Conservation (phyloP, 257 asterid species). For the Ligustrum vulgare region DNA sequence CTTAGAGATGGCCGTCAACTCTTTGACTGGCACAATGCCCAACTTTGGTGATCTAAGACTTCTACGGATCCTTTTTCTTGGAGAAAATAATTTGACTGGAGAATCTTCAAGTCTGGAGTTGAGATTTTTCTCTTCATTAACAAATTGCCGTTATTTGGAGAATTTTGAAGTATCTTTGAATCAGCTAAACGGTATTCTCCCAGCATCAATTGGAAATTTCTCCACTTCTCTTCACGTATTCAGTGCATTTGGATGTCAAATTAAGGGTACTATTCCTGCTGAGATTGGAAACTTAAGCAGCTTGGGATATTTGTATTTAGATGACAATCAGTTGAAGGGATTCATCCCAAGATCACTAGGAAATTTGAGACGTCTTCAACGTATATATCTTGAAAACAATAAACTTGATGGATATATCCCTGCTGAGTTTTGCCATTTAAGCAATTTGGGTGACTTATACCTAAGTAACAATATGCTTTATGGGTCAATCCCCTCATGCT, state of each 20-base stretch:
- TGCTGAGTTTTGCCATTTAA: slow-evolving; percentile 35
- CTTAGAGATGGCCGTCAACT: slow-evolving; percentile 21
- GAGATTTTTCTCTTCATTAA: slow-evolving; percentile 38
- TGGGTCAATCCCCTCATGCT: slow-evolving; percentile 56
- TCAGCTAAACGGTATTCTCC: slow-evolving; percentile 47
- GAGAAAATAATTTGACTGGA: slow-evolving; percentile 44
- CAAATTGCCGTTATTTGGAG: slow-evolving; percentile 38
- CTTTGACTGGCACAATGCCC: slow-evolving; percentile 42
- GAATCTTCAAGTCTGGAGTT: slow-evolving; percentile 11
- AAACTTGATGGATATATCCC: slow-evolving; percentile 50
- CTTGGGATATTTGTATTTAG: slow-evolving; percentile 32
- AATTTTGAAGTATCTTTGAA: slow-evolving; percentile 27
- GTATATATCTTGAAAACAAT: slow-evolving; percentile 21
- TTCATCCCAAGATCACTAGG: slow-evolving; percentile 45
- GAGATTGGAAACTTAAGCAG: slow-evolving; percentile 49
- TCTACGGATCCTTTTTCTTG: slow-evolving; percentile 24
- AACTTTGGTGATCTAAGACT: slow-evolving; percentile 33
- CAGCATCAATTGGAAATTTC: slow-evolving; percentile 48
- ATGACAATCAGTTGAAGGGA: slow-evolving; percentile 43
- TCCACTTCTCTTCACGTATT: slow-evolving; percentile 33
- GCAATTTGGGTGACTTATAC: slow-evolving; percentile 43
- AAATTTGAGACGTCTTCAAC: slow-evolving; percentile 29
- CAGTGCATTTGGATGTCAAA: slow-evolving; percentile 31
- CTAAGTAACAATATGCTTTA: slow-evolving; percentile 34
- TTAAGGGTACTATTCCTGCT: slow-evolving; percentile 45